Evolutionary conservation across 2,329 filamentous ascomycete genomes (phyloP), one percentile per base, ranked within the genome.

Genomic region (Pseudohalonectria lignicola): DNA sequence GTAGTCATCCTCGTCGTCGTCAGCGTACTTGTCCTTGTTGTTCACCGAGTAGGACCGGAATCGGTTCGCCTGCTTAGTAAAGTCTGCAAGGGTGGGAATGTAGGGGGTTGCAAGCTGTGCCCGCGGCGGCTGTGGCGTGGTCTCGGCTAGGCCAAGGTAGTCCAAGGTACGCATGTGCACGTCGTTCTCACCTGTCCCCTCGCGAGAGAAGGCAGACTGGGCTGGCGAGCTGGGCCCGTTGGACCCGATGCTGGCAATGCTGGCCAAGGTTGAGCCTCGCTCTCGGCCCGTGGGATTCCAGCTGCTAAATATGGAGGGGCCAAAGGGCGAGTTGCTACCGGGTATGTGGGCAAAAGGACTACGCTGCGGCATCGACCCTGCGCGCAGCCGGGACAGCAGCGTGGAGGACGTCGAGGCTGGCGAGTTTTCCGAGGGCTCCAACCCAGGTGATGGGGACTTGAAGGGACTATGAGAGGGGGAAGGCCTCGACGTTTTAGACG

Each of bases 31-130:
- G 57, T 96, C 90, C 61, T 94, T 95, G 40, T 94, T 93, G 60
- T 98, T 98, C 47, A 98, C 92, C 1, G 92, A 98, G 59, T 95
- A 96, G 2, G 92, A 98, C 34, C 92, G 79, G 68, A 96, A 94
- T 37, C 92, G 79, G 57, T 84, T 96, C 32, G 81, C 72, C 49
- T 84, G 83, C 54, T 76, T 83, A 46, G 80, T 82, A 47, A 86
- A 74, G 54, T 85, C 81, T 44, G 80, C 79, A 43, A 90, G 66
- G 52, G 83, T 83, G 32, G 82, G 79, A 25, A 90, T 69, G 46
- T 86, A 82, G 3, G 83, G 80, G 8, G 84, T 79, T 31, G 79
- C 79, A 44, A 93, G 66, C 45, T 80, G 82, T 35, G 84, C 81
- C 45, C 80, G 76, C 43, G 76, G 68, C 38, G 85, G 82, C 54